Evolutionary conservation across 495 filamentous ascomycete genomes (phyloP).

Genomic region (Parathielavia hyrcaniae): DNA sequence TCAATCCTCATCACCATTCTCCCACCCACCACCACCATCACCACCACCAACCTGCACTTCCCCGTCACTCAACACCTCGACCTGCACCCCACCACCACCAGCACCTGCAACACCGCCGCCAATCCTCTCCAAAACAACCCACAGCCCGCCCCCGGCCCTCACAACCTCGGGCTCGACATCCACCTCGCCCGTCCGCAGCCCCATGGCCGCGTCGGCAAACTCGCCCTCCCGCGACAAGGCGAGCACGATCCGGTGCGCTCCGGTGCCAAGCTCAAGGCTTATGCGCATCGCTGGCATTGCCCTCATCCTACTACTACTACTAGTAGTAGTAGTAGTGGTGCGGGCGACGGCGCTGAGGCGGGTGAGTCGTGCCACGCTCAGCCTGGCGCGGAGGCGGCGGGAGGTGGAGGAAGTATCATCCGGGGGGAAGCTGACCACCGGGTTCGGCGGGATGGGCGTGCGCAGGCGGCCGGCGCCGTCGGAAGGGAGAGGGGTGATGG

Average conservation of each 20-base stretch:
- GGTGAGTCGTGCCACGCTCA: conserved; percentile 52
- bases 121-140: conserved; percentile 74
- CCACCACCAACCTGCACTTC: conserved; percentile 58
- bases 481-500: conserved; percentile 50
- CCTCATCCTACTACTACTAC: not conserved
- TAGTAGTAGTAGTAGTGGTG: conserved; percentile 11
- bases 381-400: conserved; percentile 44
- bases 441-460: conserved; percentile 43
- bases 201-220: conserved; percentile 61
- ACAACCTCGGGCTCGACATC: conserved; percentile 56
- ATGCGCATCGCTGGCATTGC: conserved; percentile 48
- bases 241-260: conserved; percentile 57
- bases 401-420: not conserved
- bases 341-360: conserved; percentile 32
- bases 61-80: conserved; percentile 65
- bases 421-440: conserved; percentile 27
- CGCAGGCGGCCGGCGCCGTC: conserved; percentile 65
- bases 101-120: conserved; percentile 40
- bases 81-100: conserved; percentile 44
- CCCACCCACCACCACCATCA: no score
- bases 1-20: conserved; percentile 35
- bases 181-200: conserved; percentile 63
- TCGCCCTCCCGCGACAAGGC: conserved; percentile 53
- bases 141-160: conserved; percentile 49
- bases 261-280: conserved; percentile 56